Conservation (phyloP, 495 filamentous ascomycete species). For the Aspergillus nidulans region DNA sequence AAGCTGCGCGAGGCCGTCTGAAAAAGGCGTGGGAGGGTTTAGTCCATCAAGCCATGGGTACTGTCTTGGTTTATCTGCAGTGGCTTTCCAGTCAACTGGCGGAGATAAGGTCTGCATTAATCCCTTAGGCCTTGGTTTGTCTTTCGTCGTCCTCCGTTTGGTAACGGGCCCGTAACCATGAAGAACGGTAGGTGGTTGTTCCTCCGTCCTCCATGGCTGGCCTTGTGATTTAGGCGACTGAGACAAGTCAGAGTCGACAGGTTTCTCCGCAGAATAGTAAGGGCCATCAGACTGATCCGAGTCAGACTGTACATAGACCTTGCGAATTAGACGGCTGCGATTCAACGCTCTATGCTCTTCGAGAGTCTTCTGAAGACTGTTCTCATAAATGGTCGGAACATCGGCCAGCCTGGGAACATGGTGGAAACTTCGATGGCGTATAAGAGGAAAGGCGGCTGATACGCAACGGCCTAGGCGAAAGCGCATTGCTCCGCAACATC, state of each 20-base stretch:
- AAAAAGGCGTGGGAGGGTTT: background rate
- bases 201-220: background rate
- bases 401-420: conserved; percentile 10
- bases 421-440: conserved; percentile 12
- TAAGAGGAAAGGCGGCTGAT: conserved; percentile 9
- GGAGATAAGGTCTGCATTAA: background rate
- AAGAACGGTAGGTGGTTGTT: background rate
- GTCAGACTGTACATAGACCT: conserved; percentile 11
- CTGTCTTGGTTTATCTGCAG: conserved; percentile 15
- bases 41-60: conserved; percentile 31
- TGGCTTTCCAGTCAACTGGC: conserved; percentile 15
- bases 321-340: conserved; percentile 41
- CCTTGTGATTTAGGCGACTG: background rate
- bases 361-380: conserved; percentile 43
- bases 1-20: conserved; percentile 26
- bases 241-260: background rate
- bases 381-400: conserved; percentile 26
- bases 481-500: conserved; percentile 27
- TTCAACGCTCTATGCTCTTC: conserved; percentile 50
- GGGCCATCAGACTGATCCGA: conserved; percentile 3
- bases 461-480: conserved; percentile 10
- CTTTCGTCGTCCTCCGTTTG: background rate
- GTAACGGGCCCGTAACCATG: too few species aligned
- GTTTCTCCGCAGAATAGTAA: conserved; percentile 4
- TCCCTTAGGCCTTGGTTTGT: background rate